phyloP scores from a whole-genome alignment of 1,284 basidiomycete species.

The Ganoderma resinaceum region DNA sequence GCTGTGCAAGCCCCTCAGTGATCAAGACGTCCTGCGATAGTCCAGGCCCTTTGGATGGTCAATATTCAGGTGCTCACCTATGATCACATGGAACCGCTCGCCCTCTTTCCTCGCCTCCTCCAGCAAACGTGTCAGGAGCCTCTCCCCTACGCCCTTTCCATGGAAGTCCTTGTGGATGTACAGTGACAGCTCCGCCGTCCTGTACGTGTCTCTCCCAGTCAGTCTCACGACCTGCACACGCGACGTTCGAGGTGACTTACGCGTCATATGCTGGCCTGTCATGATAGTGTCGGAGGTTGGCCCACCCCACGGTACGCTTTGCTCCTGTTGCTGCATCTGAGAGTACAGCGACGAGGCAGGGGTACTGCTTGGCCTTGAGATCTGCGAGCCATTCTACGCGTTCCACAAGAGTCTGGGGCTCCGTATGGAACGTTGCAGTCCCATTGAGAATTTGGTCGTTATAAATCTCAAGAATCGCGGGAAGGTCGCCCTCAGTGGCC shows the following conservation, averaged over 20 bases:
- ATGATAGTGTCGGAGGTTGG: slow-evolving; percentile 24
- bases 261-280: slow-evolving; percentile 22
- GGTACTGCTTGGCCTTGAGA: slow-evolving; percentile 17
- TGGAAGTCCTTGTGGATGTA: slow-evolving; percentile 27
- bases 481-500: slow-evolving; percentile 15
- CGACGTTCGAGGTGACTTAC: slow-evolving; percentile 4
- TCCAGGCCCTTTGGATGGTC: too few species aligned
- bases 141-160: slow-evolving; percentile 19
- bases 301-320: slow-evolving; percentile 23
- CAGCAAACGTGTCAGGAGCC: slow-evolving; percentile 13
- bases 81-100: slow-evolving; percentile 25
- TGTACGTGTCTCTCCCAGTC: not conserved
- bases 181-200: slow-evolving; percentile 27
- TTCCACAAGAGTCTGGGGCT: slow-evolving; percentile 14
- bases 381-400: slow-evolving; percentile 17
- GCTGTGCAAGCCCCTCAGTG: slow-evolving; percentile 7
- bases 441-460: slow-evolving; percentile 26
- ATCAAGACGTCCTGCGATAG: not conserved
- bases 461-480: slow-evolving; percentile 27
- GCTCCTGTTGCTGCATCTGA: slow-evolving; percentile 1
- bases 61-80: slow-evolving; percentile 15
- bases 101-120: slow-evolving; percentile 21
- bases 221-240: not conserved
- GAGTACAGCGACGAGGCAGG: slow-evolving; percentile 26
- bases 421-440: slow-evolving; percentile 27